Evolutionary conservation across 371 early-diverging fungal genomes (phyloP), one percentile per base, ranked within the genome.

Genomic region (Cokeromyces recurvatus): DNA sequence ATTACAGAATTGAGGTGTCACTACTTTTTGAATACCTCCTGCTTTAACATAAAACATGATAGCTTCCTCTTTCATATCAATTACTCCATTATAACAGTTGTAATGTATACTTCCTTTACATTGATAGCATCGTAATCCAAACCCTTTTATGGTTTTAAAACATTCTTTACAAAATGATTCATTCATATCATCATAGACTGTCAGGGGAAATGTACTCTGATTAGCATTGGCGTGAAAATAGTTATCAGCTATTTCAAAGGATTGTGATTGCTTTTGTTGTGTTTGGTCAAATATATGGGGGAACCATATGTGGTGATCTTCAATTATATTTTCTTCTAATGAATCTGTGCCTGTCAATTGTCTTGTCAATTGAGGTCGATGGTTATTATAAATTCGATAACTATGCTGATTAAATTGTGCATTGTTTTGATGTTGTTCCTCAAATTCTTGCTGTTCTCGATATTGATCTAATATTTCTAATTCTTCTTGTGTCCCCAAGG

Each of bases 81-180:
- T 29, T 12, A 29, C 43, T 3, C 55, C 35, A 24, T 49, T 57
- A 20, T 34, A 67, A 38, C 77, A 77, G 8, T 62, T 50, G 29
- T 66, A 68, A 25, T 77, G 77, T 0, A 70, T 32, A 39, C 56
- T 66, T 32, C 55, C 58, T 40, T 61, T 64, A 24, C 82, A 79
- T n/a, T 64, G 76, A 27, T 72, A 78, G 25, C 82, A 82, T 11
- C 70, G 57, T 1, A 79, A 48, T 4, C 80, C 82, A 38, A 65
- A 76, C 0, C 78, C 80, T 22, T 58, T 47, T 27, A 82, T 68
- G 2, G 39, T n/a, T 11, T 64, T 55, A 43, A 67, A 75, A 38
- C 82, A 82, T 31, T 77, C 71, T 29, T 68, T 77, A 46, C 82
- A 82, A 37, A 29, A 46, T 4, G 64, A 51, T 4, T 61, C 68